Base-by-base conservation (phyloP, 2,329 filamentous ascomycete species). In the Sclerotinia spermophila region DNA sequence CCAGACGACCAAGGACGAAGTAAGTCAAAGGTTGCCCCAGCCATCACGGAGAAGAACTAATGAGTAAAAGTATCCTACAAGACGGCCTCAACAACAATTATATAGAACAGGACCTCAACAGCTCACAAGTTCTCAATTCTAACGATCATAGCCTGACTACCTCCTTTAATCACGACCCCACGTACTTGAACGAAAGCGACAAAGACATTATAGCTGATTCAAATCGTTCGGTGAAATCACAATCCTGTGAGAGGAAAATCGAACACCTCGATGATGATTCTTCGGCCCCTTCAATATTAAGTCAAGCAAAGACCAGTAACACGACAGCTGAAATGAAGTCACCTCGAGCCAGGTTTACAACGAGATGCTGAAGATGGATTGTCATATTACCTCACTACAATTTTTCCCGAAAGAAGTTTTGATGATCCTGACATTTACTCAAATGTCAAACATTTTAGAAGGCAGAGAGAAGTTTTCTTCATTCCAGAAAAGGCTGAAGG, bases 401-500 rank as follows among this genome's bases (percentile, higher is more conserved):
- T 56, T 11, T 71, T 74, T 35, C 64, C 67, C 8, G 58, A 70
- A 30, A 30, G 51, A 38, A 61, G 60, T 27, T 71, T 72, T 40
- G 48, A 68, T 27, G 69, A 71, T 51, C 56, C 55, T 35, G 58
- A 71, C 42, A 56, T 71, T n/a, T 59, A 68, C 33, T 58, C 68
- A 19, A 62, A 68, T 53, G 70, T 74, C 24, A 64, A 55, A 27
- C 38, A 61, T 24, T 66, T 71, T 35, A 59, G 45, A 33, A 58
- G 69, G 65, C 53, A 42, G 17, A 69, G 53, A 30, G 69, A 74
- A 21, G 51, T 68, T 11, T 74, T 74, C 42, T 73, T 71, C 38
- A 69, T 74, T 24, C 71, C 71, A 21, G 58, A 58, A n/a, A 56
- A 60, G 44, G 70, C 68, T 42, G 69, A 74, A 68, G 73, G 73